Evolutionary conservation across 805 yeast genomes (phyloP).

Genomic region (Nematodospora valgi): DNA sequence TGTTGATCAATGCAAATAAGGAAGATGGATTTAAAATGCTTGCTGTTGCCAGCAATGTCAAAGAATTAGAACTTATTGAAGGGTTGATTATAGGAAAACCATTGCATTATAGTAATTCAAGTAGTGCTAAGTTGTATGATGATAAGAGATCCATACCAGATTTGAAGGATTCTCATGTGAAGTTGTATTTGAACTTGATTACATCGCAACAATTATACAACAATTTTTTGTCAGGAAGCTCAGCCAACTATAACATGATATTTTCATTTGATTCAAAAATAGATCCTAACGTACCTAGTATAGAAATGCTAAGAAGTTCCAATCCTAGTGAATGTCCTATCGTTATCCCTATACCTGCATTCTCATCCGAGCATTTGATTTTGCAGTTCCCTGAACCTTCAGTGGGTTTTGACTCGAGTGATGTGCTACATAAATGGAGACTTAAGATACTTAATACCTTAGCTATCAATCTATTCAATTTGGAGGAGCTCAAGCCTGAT

Average conservation of each 20-base stretch:
- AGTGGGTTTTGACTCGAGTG: constrained; percentile 13
- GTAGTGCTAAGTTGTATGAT: constrained; percentile 59
- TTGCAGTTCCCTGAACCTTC: constrained; percentile 20
- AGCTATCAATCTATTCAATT: constrained; percentile 25
- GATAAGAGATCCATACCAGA: constrained; percentile 17
- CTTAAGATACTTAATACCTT: constrained; percentile 25
- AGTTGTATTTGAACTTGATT: constrained; percentile 23
- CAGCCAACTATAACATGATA: constrained; percentile 23
- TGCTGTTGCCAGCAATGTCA: constrained; percentile 57
- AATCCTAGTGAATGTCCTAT: constrained; percentile 23
- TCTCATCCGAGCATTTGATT: constrained; percentile 30
- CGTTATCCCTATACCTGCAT: constrained; percentile 32
- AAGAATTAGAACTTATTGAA: constrained; percentile 76
- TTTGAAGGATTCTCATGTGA: constrained; percentile 12
- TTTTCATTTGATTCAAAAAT: constrained; percentile 35
- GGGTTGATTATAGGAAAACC: constrained; percentile 72
- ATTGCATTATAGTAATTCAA: constrained; percentile 60
- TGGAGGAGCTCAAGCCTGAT: constrained; percentile 13
- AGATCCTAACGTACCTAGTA: constrained; percentile 32
- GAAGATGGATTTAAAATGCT: constrained; percentile 19
- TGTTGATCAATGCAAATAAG: constrained; percentile 21
- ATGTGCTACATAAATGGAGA: constrained; percentile 31
- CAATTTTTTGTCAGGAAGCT: constrained; percentile 19
- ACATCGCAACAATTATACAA: constrained; percentile 34
- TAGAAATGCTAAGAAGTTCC: constrained; percentile 28